phyloP scores from a whole-genome alignment of 192 early-diverging fungal genomes.

The Nowakowskiella sp. region DNA sequence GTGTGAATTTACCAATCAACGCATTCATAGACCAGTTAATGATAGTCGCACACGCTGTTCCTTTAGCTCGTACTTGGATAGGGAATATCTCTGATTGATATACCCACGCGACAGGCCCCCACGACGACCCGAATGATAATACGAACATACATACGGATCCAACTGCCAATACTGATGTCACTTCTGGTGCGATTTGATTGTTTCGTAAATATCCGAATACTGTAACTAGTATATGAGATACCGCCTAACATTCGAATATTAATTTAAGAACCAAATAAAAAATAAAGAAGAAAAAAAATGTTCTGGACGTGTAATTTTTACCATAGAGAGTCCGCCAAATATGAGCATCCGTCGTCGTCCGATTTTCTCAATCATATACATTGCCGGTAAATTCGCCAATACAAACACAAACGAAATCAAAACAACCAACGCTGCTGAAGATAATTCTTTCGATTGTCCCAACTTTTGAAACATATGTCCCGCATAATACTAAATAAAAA shows the following conservation, averaged over 20 bases:
- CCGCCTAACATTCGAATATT: constrained; percentile 9
- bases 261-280: constrained; percentile 32
- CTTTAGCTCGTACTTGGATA: constrained; percentile 69
- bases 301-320: no score
- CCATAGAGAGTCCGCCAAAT: constrained; percentile 52
- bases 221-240: neutral
- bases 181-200: no score
- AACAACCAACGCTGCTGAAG: constrained; percentile 31
- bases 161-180: constrained; percentile 29
- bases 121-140: constrained; percentile 64
- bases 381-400: constrained; percentile 66
- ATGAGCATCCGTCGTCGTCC: constrained; percentile 70
- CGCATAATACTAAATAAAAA: neutral
- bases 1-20: constrained; percentile 57
- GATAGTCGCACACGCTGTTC: constrained; percentile 64
- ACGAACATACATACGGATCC: constrained; percentile 70
- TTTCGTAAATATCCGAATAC: no score
- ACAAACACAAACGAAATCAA: constrained; percentile 67
- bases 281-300: constrained; percentile 47
- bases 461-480: neutral
- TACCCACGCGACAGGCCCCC: constrained; percentile 81
- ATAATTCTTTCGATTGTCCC: constrained; percentile 13
- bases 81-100: constrained; percentile 84
- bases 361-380: constrained; percentile 63
- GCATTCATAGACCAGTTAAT: constrained; percentile 81